Percentiles rank a stretch among this genome's conserved stretches.
Conservation (phyloP, 768 basidiomycete genomes). For the Tubosaeta brunneosetosa region DNA sequence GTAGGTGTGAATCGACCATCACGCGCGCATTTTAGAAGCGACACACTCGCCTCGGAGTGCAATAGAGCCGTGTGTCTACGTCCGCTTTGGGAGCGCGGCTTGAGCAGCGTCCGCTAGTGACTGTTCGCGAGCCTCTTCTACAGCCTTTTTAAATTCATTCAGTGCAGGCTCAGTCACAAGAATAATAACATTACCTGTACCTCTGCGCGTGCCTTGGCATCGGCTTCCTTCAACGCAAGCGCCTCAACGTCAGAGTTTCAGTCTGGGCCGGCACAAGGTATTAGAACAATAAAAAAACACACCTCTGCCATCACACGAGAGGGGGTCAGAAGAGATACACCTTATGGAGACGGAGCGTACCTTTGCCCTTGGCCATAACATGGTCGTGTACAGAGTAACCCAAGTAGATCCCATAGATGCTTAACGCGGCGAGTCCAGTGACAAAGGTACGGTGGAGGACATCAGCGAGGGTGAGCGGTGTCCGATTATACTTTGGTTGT, state of each 20-base stretch:
- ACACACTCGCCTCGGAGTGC: neutral
- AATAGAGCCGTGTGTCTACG: neutral
- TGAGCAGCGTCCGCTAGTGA: slow-evolving; percentile 31
- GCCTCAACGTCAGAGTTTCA: slow-evolving; percentile 9
- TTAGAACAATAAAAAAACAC: neutral
- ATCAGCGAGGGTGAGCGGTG: slow-evolving; percentile 24
- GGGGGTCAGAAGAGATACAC: neutral
- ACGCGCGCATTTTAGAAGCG: neutral
- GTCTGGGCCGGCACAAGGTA: neutral
- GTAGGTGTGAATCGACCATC: neutral
- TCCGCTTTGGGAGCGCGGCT: slow-evolving; percentile 18
- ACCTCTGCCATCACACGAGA: slow-evolving; percentile 16
- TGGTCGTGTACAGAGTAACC: slow-evolving; percentile 31
- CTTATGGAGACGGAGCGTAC: slow-evolving; percentile 11
- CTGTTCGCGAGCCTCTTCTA: slow-evolving; percentile 26
- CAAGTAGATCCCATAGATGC: slow-evolving; percentile 28
- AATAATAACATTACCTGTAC: slow-evolving; percentile 9
- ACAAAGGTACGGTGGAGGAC: slow-evolving; percentile 30
- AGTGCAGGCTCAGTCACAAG: neutral
- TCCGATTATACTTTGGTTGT: slow-evolving; percentile 20
- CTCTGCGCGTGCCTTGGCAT: slow-evolving; percentile 16
- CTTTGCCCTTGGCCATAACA: slow-evolving; percentile 29
- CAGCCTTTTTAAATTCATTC: slow-evolving; percentile 12
- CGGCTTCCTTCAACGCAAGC: slow-evolving; percentile 20
- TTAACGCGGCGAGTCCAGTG: slow-evolving; percentile 25